Evolutionary conservation across 2,329 filamentous ascomycete species (phyloP).

Genomic region (Pyrenochaeta sp.): DNA sequence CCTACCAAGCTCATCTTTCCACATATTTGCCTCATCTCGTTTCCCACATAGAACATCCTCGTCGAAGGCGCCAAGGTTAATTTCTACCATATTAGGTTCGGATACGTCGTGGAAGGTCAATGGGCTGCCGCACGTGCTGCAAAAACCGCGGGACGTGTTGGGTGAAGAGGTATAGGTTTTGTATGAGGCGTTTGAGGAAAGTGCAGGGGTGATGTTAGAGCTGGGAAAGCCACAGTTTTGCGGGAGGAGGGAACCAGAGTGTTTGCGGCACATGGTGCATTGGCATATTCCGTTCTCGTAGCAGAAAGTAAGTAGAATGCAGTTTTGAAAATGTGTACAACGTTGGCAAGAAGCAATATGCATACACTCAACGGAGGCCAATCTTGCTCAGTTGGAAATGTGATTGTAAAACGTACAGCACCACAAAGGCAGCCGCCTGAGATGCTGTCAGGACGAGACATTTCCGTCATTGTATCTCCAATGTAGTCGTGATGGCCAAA

Average conservation of each 20-base stretch:
- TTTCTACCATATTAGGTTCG: constrained; percentile 19
- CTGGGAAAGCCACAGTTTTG: constrained; percentile 27
- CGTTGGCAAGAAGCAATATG: background rate
- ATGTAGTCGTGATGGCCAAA: background rate
- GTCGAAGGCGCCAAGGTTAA: constrained; percentile 36
- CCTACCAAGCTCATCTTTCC: constrained; percentile 30
- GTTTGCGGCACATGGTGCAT: constrained; percentile 41
- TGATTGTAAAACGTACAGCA: constrained; percentile 31
- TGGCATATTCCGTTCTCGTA: constrained; percentile 37
- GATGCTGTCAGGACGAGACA: constrained; percentile 20
- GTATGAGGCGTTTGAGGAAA: constrained; percentile 23
- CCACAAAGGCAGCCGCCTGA: constrained; percentile 36
- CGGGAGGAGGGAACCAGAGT: constrained; percentile 30
- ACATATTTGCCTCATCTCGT: constrained; percentile 27
- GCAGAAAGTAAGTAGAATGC: background rate
- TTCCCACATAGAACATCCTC: constrained; percentile 35
- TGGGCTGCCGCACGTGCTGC: constrained; percentile 29
- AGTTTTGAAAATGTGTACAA: background rate
- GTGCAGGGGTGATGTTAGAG: constrained; percentile 20
- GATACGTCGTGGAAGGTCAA: constrained; percentile 26
- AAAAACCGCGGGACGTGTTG: constrained; percentile 29
- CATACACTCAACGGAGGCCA: constrained; percentile 32
- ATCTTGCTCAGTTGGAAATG: constrained; percentile 24
- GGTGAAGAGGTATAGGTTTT: constrained; percentile 29
- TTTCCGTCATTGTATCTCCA: background rate